These are phyloP conservation scores for Microstegium vimineum DNA, from an alignment of 176 grass and related monocot species.

Conservation along the genomic window DNA sequence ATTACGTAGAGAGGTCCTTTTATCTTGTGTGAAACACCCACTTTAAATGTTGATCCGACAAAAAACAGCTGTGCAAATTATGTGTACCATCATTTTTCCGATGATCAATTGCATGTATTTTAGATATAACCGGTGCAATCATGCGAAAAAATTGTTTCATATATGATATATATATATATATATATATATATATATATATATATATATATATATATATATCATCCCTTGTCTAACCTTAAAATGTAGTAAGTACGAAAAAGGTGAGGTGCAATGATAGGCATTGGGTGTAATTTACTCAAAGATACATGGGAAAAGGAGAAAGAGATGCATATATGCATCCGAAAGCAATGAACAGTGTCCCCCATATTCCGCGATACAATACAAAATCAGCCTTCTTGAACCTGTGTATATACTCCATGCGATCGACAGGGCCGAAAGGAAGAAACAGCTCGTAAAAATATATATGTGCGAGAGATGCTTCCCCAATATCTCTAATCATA, in stretches of 20 bases:
- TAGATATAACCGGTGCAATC: background rate
- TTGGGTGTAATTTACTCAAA: background rate
- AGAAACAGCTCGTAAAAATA: background rate
- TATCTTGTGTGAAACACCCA: background rate
- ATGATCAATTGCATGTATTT: background rate
- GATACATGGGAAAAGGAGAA: background rate
- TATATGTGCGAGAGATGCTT: constrained; percentile 19
- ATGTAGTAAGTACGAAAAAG: background rate
- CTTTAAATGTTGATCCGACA: background rate
- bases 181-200: no score
- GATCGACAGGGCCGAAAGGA: constrained; percentile 32
- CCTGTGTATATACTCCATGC: background rate
- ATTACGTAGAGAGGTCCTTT: background rate
- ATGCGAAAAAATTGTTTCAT: background rate
- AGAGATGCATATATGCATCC: background rate
- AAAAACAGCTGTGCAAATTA: background rate
- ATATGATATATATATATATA: no score
- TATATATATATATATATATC: no score
- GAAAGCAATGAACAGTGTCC: constrained; percentile 25
- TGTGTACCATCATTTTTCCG: background rate
- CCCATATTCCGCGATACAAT: constrained; percentile 19
- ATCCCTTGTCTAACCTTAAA: background rate
- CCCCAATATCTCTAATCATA: constrained; percentile 24
- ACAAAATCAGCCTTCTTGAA: background rate
- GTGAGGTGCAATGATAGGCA: background rate